Evolutionary conservation across 768 basidiomycete genomes (phyloP).

Genomic region (Cystofilobasidium capitatum): DNA sequence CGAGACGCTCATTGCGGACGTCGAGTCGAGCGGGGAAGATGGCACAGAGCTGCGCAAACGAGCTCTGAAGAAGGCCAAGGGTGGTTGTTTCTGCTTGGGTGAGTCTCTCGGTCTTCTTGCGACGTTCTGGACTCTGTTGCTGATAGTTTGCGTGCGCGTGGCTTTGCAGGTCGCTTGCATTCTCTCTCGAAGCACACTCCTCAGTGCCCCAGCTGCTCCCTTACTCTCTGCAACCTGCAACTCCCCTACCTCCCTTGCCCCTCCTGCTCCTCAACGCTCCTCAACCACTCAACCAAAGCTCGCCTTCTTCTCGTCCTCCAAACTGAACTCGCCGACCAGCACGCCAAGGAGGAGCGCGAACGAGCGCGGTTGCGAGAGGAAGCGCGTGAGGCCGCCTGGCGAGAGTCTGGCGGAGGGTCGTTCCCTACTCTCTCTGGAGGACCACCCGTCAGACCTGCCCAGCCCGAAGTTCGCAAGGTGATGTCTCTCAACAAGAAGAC

Average conservation of each 20-base stretch:
- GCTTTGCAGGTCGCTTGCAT: slow-evolving; percentile 16
- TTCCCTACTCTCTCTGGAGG: slow-evolving; percentile 16
- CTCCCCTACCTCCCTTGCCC: slow-evolving; percentile 25
- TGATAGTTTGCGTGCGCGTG: not conserved
- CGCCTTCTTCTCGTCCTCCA: slow-evolving; percentile 12
- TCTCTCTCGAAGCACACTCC: slow-evolving; percentile 16
- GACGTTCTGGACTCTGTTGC: not conserved
- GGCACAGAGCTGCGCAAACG: slow-evolving; percentile 10
- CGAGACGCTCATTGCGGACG: slow-evolving; percentile 11
- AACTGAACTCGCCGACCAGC: slow-evolving; percentile 1
- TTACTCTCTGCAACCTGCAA: slow-evolving; percentile 24
- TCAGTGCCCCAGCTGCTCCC: slow-evolving; percentile 21
- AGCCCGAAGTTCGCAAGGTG: slow-evolving; percentile 12
- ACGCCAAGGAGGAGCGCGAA: slow-evolving; percentile 12
- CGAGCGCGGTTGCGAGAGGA: slow-evolving; percentile 10
- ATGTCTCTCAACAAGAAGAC: slow-evolving; percentile 27
- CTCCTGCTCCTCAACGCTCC: slow-evolving; percentile 19
- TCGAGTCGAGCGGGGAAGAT: slow-evolving; percentile 7
- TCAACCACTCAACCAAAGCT: slow-evolving; percentile 7
- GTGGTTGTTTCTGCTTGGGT: slow-evolving; percentile 27
- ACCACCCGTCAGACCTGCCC: not conserved
- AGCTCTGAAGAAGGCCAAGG: slow-evolving; percentile 25
- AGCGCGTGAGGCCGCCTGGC: slow-evolving; percentile 18
- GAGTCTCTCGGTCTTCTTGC: not conserved
- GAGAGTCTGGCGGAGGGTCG: slow-evolving; percentile 18